Evolutionary conservation across 192 early-diverging fungal genomes (phyloP).

Genomic region (Podila epigama): DNA sequence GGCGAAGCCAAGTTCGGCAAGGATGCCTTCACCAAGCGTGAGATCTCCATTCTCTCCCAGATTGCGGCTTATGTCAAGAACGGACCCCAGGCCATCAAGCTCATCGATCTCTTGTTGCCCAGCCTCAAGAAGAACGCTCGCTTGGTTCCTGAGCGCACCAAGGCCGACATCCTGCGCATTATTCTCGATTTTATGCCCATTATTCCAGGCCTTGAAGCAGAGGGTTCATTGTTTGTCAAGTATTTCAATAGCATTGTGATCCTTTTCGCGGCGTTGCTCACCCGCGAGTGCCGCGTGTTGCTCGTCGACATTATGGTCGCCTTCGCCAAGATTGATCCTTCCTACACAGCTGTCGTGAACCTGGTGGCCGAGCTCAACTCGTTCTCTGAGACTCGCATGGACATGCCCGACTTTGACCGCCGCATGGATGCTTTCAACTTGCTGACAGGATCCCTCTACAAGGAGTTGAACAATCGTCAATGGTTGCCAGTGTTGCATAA

Average conservation of each 20-base stretch:
- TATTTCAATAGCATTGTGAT: constrained; percentile 75
- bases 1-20: constrained; percentile 58
- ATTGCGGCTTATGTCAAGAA: constrained; percentile 77
- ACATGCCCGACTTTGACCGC: constrained; percentile 88
- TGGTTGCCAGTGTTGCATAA: constrained; percentile 95
- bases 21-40: constrained; percentile 65
- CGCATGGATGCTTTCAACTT: constrained; percentile 79
- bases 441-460: constrained; percentile 76
- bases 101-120: constrained; percentile 86
- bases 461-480: constrained; percentile 67
- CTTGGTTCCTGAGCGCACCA: constrained; percentile 79
- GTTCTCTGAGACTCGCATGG: constrained; percentile 73
- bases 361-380: constrained; percentile 83
- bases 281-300: constrained; percentile 67
- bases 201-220: constrained; percentile 61
- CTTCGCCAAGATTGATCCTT: constrained; percentile 70
- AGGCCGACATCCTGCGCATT: constrained; percentile 84
- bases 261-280: constrained; percentile 73
- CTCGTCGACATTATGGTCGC: constrained; percentile 67
- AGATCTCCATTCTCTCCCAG: constrained; percentile 82
- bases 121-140: constrained; percentile 74
- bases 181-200: constrained; percentile 80
- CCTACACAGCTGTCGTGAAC: constrained; percentile 56
- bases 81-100: constrained; percentile 66
- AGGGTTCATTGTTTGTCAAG: constrained; percentile 50